These are phyloP conservation scores for Syncephalastrum racemosum DNA, from an alignment of 371 early-diverging fungal genomes.

Conservation along the genomic window DNA sequence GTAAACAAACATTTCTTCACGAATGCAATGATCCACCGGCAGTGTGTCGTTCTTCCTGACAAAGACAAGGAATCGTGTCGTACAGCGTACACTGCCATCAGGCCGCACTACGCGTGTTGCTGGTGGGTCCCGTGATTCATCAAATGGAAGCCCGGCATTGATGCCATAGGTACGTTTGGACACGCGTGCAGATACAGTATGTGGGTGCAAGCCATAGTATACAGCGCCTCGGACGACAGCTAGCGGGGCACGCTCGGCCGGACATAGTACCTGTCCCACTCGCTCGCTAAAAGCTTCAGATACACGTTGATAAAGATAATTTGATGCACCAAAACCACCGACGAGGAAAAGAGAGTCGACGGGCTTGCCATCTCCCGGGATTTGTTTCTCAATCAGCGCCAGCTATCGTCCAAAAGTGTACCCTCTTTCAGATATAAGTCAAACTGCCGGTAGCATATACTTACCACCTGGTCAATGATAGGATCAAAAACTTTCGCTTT, in stretches of 20 bases:
- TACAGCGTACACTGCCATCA: conserved; percentile 47
- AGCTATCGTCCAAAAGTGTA: conserved; percentile 20
- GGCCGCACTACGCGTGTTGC: conserved; percentile 36
- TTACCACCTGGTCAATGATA: conserved; percentile 50
- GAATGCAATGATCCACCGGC: conserved; percentile 45
- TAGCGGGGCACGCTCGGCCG: conserved; percentile 39
- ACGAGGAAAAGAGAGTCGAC: conserved; percentile 42
- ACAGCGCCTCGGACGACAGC: conserved; percentile 56
- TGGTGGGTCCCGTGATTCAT: conserved; percentile 29
- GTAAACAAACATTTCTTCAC: conserved; percentile 50
- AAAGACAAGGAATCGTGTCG: conserved; percentile 43
- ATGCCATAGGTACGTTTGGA: conserved; percentile 63
- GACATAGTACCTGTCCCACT: conserved; percentile 38
- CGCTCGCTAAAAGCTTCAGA: conserved; percentile 26
- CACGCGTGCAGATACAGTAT: conserved; percentile 51
- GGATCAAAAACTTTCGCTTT: conserved; percentile 60
- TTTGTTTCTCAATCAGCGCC: conserved; percentile 27
- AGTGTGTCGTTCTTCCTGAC: conserved; percentile 39
- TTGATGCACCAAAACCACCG: conserved; percentile 52
- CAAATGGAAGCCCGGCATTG: conserved; percentile 60
- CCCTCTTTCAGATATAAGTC: neutral
- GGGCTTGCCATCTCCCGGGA: conserved; percentile 13
- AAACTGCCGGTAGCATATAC: neutral
- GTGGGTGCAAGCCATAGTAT: conserved; percentile 52
- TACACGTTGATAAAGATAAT: conserved; percentile 42